A percentile compares a stretch with the other conserved stretches of the same genome.
Conservation (phyloP, 306 rosid genomes). For the Quercus cerris region DNA sequence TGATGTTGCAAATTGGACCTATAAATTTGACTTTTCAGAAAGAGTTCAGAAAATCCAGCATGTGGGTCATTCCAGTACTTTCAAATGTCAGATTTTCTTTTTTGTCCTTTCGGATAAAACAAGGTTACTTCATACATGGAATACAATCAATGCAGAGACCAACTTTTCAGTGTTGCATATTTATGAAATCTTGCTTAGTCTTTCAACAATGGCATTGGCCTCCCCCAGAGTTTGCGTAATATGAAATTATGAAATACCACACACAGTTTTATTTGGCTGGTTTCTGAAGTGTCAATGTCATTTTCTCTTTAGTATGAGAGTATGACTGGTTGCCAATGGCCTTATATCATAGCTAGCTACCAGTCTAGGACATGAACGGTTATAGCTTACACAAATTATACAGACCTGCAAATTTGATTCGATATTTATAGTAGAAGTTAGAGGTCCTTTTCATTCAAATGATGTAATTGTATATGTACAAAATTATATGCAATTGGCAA, state of each 20-base stretch:
- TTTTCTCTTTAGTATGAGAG: neutral
- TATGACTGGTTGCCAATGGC: neutral
- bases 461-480: neutral
- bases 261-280: too few relatives aligned
- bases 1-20: too few relatives aligned
- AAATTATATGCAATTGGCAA: too few relatives aligned
- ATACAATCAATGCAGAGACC: neutral
- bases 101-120: constrained; percentile 11
- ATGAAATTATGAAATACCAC: too few relatives aligned
- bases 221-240: too few relatives aligned
- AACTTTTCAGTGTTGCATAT: too few relatives aligned
- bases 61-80: constrained; percentile 9
- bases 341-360: too few relatives aligned
- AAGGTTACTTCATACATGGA: constrained; percentile 15
- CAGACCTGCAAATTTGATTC: neutral
- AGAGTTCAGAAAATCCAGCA: neutral
- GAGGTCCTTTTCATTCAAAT: neutral
- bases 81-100: neutral
- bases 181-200: too few relatives aligned
- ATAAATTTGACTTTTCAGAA: neutral
- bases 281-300: too few relatives aligned
- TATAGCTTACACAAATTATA: neutral
- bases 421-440: neutral
- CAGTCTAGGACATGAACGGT: neutral
- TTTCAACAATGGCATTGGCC: too few relatives aligned